These are phyloP conservation scores for Claviceps quebecensis DNA, from an alignment of 2,329 filamentous ascomycete species.

Conservation along the genomic window DNA sequence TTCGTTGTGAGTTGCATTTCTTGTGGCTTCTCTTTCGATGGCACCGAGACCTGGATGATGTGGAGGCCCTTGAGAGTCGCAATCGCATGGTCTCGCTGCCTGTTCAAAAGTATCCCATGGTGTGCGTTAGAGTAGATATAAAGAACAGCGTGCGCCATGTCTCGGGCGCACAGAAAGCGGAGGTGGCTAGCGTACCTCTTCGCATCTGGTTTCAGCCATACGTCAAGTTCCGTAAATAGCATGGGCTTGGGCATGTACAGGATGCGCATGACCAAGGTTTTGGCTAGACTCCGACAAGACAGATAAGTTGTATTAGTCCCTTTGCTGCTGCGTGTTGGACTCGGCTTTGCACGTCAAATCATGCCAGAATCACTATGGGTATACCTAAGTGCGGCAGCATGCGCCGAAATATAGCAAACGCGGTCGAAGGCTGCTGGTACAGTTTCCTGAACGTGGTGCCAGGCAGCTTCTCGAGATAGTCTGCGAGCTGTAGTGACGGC, in stretches of 20 bases:
- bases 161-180: not conserved
- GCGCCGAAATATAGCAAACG: constrained; percentile 88
- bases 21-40: constrained; percentile 47
- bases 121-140: not conserved
- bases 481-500: constrained; percentile 51
- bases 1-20: constrained; percentile 66
- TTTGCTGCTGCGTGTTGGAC: not conserved
- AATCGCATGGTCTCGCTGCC: constrained; percentile 72
- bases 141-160: not conserved
- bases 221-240: constrained; percentile 64
- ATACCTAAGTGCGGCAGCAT: constrained; percentile 86
- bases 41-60: constrained; percentile 56
- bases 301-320: not conserved
- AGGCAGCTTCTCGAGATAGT: constrained; percentile 85
- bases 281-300: constrained; percentile 40
- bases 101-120: constrained; percentile 17
- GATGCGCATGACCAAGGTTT: constrained; percentile 90
- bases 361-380: not conserved
- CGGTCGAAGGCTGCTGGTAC: constrained; percentile 91
- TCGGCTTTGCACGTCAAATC: not conserved
- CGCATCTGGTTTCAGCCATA: constrained; percentile 61
- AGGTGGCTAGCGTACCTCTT: constrained; percentile 20
- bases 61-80: constrained; percentile 73
- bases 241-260: constrained; percentile 80
- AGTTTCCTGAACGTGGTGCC: constrained; percentile 81